Percentiles rank a stretch among this genome's conserved stretches.
These are phyloP conservation scores for Skeletonema costatum DNA, from an alignment of 108 stramenopile genomes.

Conservation along the genomic window DNA sequence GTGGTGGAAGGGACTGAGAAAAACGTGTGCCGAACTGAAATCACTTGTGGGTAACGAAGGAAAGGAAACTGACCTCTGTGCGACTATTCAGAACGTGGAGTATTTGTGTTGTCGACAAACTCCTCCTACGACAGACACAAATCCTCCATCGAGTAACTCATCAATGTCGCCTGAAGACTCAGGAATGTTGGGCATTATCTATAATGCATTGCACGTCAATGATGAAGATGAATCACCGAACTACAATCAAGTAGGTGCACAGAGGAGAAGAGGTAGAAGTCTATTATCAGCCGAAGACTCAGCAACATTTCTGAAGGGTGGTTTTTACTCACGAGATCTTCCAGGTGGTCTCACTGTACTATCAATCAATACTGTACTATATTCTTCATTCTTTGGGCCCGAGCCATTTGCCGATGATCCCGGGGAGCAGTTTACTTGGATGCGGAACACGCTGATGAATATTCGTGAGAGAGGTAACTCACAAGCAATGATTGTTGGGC, in stretches of 20 bases:
- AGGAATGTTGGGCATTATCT: constrained; percentile 39
- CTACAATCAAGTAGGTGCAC: constrained; percentile 6
- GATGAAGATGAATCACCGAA: background rate
- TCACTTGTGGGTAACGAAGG: background rate
- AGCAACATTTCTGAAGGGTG: constrained; percentile 57
- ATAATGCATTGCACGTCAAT: constrained; percentile 8
- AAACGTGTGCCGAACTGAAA: background rate
- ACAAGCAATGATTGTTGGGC: constrained; percentile 57
- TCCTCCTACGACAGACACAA: background rate
- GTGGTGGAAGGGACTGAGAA: background rate
- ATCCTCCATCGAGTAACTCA: background rate
- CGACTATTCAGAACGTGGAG: background rate
- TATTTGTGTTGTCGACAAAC: background rate
- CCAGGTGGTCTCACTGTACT: constrained; percentile 49
- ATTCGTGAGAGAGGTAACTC: constrained; percentile 9
- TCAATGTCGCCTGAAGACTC: constrained; percentile 8
- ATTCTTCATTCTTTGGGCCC: constrained; percentile 48
- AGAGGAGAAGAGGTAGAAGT: constrained; percentile 23
- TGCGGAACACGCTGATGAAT: constrained; percentile 41
- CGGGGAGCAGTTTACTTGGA: constrained; percentile 66
- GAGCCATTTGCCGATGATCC: constrained; percentile 56
- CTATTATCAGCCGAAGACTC: constrained; percentile 34
- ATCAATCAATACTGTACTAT: constrained; percentile 69
- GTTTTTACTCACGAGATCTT: constrained; percentile 58
- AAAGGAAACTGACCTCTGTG: background rate